Percentiles rank a stretch among this genome's conserved stretches.
Evolutionary conservation across 2,329 filamentous ascomycete genomes (phyloP).

Genomic region (Pezizomycotina sp.): DNA sequence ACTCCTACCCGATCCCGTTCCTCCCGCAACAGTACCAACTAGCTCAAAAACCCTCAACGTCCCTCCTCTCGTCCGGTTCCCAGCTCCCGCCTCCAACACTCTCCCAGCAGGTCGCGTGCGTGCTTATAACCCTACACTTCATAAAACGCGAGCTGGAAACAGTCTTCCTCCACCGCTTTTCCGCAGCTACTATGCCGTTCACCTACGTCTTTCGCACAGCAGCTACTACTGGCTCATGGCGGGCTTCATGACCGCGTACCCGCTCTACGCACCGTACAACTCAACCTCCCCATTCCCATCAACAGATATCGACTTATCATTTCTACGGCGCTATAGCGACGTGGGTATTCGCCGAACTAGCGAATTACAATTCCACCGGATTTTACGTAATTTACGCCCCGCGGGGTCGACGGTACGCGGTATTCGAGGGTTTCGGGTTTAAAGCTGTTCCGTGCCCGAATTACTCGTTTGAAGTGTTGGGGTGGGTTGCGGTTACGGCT

Average conservation of each 20-base stretch:
- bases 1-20: conserved; percentile 40
- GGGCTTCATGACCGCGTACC: conserved; percentile 65
- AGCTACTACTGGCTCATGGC: conserved; percentile 82
- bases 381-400: conserved; percentile 60
- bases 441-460: conserved; percentile 83
- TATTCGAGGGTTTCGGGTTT: conserved; percentile 69
- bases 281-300: conserved; percentile 48
- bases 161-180: conserved; percentile 87
- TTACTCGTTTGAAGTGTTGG: conserved; percentile 80
- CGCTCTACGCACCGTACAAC: conserved; percentile 57
- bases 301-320: conserved; percentile 34
- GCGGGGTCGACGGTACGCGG: conserved; percentile 70
- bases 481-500: conserved; percentile 70
- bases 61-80: conserved; percentile 30
- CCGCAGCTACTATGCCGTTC: conserved; percentile 80
- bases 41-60: conserved; percentile 25
- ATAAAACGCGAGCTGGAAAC: conserved; percentile 92
- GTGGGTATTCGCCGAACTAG: conserved; percentile 60
- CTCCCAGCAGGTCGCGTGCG: conserved; percentile 57
- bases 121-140: conserved; percentile 68
- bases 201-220: conserved; percentile 82
- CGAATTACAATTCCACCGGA: conserved; percentile 68
- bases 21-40: conserved; percentile 23
- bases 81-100: conserved; percentile 39
- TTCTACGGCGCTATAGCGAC: conserved; percentile 49